Percentiles rank a stretch among this genome's conserved stretches.
phyloP scores from a whole-genome alignment of 169 alveolate genomes.

The Plasmodium chabaudi region DNA sequence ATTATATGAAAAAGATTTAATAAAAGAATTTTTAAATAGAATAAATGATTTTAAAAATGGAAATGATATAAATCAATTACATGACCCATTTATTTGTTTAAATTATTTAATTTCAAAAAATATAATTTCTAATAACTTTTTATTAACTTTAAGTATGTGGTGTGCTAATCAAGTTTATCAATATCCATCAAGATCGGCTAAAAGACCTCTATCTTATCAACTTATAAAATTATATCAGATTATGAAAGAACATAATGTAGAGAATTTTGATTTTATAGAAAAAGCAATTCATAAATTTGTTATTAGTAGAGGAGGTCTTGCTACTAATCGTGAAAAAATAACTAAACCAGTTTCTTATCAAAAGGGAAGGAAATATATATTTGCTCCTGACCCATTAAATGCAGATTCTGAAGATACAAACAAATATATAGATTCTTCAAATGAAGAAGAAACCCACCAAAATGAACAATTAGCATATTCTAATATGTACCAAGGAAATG shows the following conservation, averaged over 20 bases:
- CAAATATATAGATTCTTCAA: not conserved
- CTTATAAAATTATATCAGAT: constrained; percentile 81
- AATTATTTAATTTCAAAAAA: constrained; percentile 50
- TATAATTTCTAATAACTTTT: constrained; percentile 62
- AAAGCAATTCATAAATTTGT: constrained; percentile 66
- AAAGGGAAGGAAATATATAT: constrained; percentile 60
- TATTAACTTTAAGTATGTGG: constrained; percentile 84
- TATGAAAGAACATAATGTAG: constrained; percentile 54
- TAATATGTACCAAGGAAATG: not conserved
- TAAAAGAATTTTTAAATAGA: constrained; percentile 36
- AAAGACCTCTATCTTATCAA: constrained; percentile 82
- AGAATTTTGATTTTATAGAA: constrained; percentile 57
- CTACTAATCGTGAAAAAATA: constrained; percentile 51
- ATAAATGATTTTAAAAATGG: constrained; percentile 70
- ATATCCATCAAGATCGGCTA: constrained; percentile 83
- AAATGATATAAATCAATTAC: constrained; percentile 80
- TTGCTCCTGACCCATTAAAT: constrained; percentile 29
- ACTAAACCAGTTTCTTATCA: constrained; percentile 53
- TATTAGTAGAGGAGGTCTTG: constrained; percentile 62
- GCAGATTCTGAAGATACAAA: not conserved
- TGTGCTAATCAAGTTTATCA: constrained; percentile 84
- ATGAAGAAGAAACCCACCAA: not conserved
- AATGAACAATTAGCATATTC: too few relatives aligned
- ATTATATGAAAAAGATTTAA: constrained; percentile 43
- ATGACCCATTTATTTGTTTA: constrained; percentile 85